These are phyloP conservation scores for Schizosaccharomyces octosporus DNA, from an alignment of 805 yeast genomes.

Conservation along the genomic window DNA sequence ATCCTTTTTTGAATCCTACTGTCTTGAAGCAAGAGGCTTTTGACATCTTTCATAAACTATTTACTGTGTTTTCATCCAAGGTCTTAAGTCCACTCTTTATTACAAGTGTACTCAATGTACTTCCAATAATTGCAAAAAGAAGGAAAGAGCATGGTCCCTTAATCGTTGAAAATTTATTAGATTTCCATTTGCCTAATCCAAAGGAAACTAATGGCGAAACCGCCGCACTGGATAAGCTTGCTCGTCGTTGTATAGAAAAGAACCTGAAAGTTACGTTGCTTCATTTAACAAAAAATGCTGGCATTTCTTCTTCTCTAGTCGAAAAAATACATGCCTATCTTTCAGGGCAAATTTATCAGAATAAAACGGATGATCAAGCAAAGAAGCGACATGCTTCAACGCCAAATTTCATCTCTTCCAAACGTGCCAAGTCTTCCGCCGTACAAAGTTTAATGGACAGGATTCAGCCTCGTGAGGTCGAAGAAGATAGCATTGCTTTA, in stretches of 20 bases:
- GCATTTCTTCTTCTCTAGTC: neutral
- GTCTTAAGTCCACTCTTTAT: conserved; percentile 28
- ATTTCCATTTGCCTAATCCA: conserved; percentile 22
- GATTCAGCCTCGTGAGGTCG: neutral
- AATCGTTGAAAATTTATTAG: conserved; percentile 33
- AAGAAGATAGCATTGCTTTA: neutral
- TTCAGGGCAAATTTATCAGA: neutral
- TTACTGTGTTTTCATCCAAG: conserved; percentile 31
- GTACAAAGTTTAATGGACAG: neutral
- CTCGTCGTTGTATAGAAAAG: conserved; percentile 42
- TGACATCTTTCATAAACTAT: conserved; percentile 38
- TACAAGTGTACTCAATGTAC: conserved; percentile 42
- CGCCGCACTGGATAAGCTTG: conserved; percentile 15
- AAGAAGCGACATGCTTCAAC: neutral
- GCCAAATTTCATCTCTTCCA: neutral
- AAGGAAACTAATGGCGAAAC: conserved; percentile 6
- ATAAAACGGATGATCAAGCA: neutral
- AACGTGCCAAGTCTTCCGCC: neutral
- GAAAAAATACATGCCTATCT: neutral
- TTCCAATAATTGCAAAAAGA: conserved; percentile 35
- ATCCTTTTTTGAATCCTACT: conserved; percentile 34
- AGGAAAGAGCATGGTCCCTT: conserved; percentile 34
- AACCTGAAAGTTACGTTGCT: conserved; percentile 16
- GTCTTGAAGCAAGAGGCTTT: conserved; percentile 48
- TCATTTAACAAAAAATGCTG: neutral